Evolutionary conservation across 805 yeast genomes (phyloP).

Genomic region (Candida maltosa): DNA sequence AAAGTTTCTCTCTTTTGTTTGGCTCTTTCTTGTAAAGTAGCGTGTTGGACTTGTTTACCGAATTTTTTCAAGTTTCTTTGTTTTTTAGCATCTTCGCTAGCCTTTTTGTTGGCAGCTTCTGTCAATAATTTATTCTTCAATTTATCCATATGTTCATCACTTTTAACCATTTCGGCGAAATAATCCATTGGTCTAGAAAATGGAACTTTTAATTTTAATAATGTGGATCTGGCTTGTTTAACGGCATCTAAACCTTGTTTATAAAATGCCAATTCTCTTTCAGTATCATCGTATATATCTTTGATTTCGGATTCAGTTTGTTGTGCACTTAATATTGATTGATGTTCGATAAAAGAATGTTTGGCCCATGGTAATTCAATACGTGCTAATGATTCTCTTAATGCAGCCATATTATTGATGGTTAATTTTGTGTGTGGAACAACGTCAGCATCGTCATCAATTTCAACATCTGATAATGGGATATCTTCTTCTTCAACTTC

Average conservation of each 20-base stretch:
- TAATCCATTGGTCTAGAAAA: conserved; percentile 92
- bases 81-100: conserved; percentile 87
- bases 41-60: conserved; percentile 95
- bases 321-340: conserved; percentile 59
- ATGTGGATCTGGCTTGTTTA: conserved; percentile 60
- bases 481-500: conserved; percentile 74
- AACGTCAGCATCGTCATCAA: conserved; percentile 91
- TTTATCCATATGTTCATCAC: conserved; percentile 97
- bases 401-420: conserved; percentile 82
- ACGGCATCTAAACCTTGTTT: conserved; percentile 91
- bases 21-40: conserved; percentile 88
- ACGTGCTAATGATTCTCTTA: conserved; percentile 65
- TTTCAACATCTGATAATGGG: conserved; percentile 85
- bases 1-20: conserved; percentile 87
- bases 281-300: conserved; percentile 93
- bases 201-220: conserved; percentile 71
- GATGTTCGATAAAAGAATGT: conserved; percentile 80
- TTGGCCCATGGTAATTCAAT: conserved; percentile 63
- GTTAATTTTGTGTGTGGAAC: conserved; percentile 90
- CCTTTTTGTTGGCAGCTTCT: conserved; percentile 82
- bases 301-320: conserved; percentile 65
- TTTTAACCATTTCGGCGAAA: conserved; percentile 97
- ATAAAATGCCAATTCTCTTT: conserved; percentile 92
- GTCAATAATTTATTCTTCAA: conserved; percentile 75
- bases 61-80: conserved; percentile 94